Evolutionary conservation across 2,329 filamentous ascomycete genomes (phyloP).

Genomic region (Cyclaneusma minus): DNA sequence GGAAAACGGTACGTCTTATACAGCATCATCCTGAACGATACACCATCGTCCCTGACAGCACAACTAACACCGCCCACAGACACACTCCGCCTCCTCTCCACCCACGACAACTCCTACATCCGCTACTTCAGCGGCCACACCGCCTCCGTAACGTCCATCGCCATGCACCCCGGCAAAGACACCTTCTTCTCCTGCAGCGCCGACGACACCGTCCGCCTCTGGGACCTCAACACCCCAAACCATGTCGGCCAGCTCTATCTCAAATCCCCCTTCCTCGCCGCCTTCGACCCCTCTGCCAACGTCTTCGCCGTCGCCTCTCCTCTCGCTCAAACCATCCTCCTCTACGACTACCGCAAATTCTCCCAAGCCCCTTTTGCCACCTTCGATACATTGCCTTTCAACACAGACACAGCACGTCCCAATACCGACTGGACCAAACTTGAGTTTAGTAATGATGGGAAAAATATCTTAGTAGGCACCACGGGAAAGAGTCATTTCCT

Average conservation of each 20-base stretch:
- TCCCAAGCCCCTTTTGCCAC: conserved; percentile 79
- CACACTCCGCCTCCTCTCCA: conserved; percentile 73
- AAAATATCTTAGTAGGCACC: conserved; percentile 70
- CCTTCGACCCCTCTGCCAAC: conserved; percentile 83
- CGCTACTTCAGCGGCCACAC: conserved; percentile 92
- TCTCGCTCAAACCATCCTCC: conserved; percentile 59
- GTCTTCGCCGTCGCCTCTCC: conserved; percentile 85
- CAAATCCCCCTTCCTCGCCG: conserved; percentile 64
- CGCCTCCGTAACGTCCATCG: conserved; percentile 65
- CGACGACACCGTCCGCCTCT: conserved; percentile 83
- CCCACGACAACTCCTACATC: conserved; percentile 91
- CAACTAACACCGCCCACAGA: conserved; percentile 31
- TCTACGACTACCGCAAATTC: conserved; percentile 90
- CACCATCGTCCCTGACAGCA: neutral
- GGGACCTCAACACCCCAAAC: conserved; percentile 64
- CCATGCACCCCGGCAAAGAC: conserved; percentile 74
- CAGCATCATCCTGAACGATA: neutral
- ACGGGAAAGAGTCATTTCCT: conserved; percentile 76
- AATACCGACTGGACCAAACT: conserved; percentile 72
- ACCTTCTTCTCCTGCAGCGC: conserved; percentile 83
- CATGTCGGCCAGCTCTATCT: conserved; percentile 71
- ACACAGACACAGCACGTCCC: conserved; percentile 33
- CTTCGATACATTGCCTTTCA: conserved; percentile 53
- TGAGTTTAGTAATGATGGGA: conserved; percentile 94
- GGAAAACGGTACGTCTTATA: conserved; percentile 56